phyloP scores from a whole-genome alignment of 768 basidiomycete species.

The Hypsizygus marmoreus region DNA sequence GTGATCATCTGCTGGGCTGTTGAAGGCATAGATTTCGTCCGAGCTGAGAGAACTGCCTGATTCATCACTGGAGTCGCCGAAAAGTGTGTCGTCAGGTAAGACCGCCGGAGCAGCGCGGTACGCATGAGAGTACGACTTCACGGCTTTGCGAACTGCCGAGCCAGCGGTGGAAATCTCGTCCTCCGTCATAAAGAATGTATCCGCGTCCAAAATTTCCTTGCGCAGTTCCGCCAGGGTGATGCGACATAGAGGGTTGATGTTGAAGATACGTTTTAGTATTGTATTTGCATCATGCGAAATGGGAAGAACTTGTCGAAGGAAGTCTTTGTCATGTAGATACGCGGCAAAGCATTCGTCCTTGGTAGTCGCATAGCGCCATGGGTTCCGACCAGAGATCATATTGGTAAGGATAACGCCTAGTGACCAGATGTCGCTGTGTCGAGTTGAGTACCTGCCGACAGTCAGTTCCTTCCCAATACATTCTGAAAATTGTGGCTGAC shows the following conservation, averaged over 20 bases:
- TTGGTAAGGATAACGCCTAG: slow-evolving; percentile 82
- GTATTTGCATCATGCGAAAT: slow-evolving; percentile 67
- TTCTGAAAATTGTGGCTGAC: slow-evolving; percentile 39
- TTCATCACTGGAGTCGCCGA: slow-evolving; percentile 7
- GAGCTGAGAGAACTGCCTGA: slow-evolving; percentile 26
- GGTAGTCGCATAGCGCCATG: slow-evolving; percentile 72
- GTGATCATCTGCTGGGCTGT: slow-evolving; percentile 33
- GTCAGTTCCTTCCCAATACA: slow-evolving; percentile 50
- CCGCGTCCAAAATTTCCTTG: slow-evolving; percentile 50
- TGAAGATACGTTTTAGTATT: slow-evolving; percentile 74
- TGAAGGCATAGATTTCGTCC: slow-evolving; percentile 40
- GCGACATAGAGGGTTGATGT: slow-evolving; percentile 60
- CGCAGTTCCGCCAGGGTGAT: slow-evolving; percentile 67
- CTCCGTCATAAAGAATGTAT: slow-evolving; percentile 62
- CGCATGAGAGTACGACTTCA: slow-evolving; percentile 12
- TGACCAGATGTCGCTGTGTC: slow-evolving; percentile 72
- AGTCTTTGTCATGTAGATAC: slow-evolving; percentile 63
- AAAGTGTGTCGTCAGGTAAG: slow-evolving; percentile 1
- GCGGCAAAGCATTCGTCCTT: slow-evolving; percentile 68
- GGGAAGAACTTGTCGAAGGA: slow-evolving; percentile 68
- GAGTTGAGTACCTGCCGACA: slow-evolving; percentile 54
- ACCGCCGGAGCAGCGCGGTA: slow-evolving; percentile 5
- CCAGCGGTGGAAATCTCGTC: slow-evolving; percentile 41
- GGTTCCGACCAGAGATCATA: slow-evolving; percentile 75
- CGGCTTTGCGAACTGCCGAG: slow-evolving; percentile 21